Conservation (phyloP, 257 asterid genomes). For the Scutellaria barbata region DNA sequence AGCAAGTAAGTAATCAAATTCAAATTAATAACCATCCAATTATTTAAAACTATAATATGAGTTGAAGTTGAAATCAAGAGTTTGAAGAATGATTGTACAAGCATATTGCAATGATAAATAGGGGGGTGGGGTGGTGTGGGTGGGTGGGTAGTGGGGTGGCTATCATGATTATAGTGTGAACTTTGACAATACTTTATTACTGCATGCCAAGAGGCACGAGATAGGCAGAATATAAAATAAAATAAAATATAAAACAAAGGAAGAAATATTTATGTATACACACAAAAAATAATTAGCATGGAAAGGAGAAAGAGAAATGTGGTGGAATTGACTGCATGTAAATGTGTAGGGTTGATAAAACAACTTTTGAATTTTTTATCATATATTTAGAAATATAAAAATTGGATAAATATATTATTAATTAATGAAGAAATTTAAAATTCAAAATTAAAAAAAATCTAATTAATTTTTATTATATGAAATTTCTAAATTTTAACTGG, state of each 20-base stretch:
- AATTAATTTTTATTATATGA: too few species aligned
- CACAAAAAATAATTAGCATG: background rate
- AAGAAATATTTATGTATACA: background rate
- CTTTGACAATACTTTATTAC: constrained; percentile 37
- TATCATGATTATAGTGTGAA: constrained; percentile 70
- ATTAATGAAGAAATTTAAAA: too few species aligned
- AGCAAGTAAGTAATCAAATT: background rate
- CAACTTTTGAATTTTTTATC: too few species aligned
- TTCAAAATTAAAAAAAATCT: too few species aligned
- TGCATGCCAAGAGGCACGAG: constrained; percentile 45
- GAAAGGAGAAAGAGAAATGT: constrained; percentile 6
- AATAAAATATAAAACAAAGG: background rate
- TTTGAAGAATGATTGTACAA: constrained; percentile 41
- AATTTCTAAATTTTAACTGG: too few species aligned
- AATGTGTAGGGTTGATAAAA: too few species aligned
- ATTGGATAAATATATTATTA: too few species aligned
- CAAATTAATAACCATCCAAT: background rate
- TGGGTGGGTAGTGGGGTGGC: constrained; percentile 35
- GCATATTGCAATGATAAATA: constrained; percentile 42
- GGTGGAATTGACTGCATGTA: constrained; percentile 32
- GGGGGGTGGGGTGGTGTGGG: constrained; percentile 34
- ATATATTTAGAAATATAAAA: too few species aligned
- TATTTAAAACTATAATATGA: background rate
- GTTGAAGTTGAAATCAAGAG: constrained; percentile 17
- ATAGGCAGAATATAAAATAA: constrained; percentile 7